Percentiles rank a stretch among this genome's conserved stretches.
phyloP scores from a whole-genome alignment of 495 filamentous ascomycete genomes.

The Darksidea phi region DNA sequence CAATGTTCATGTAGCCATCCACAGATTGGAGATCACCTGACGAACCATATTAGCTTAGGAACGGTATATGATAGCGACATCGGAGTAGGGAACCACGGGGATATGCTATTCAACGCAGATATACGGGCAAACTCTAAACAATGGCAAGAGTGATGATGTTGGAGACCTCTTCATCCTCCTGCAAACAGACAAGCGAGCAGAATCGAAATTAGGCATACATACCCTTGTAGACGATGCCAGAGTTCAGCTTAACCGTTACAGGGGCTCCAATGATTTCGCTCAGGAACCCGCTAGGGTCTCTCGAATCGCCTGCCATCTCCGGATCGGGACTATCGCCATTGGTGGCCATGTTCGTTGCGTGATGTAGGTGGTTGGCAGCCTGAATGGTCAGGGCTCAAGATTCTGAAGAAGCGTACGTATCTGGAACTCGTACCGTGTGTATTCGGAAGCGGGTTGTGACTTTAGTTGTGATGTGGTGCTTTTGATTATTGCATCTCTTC shows the following conservation, averaged over 20 bases:
- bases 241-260: constrained; percentile 94
- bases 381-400: no score
- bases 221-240: constrained; percentile 95
- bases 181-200: no score
- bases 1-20: constrained; percentile 99
- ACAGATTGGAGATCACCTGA: constrained; percentile 91
- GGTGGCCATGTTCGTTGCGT: not conserved
- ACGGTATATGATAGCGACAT: constrained; percentile 3
- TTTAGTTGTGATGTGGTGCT: no score
- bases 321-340: constrained; percentile 38
- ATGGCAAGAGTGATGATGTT: no score
- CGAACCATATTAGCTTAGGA: not conserved
- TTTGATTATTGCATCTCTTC: no score
- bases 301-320: constrained; percentile 54
- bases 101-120: no score
- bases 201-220: not conserved
- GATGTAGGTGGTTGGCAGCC: not conserved
- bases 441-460: no score
- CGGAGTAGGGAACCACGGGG: not conserved
- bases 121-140: not conserved
- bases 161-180: no score
- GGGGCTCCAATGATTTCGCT: constrained; percentile 87
- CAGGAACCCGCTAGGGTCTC: constrained; percentile 87
- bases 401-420: no score
- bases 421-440: no score